Percentiles rank a stretch among this genome's conserved stretches.
Evolutionary conservation across 108 stramenopile genomes (phyloP).

Genomic region (Poteriospumella lacustris): DNA sequence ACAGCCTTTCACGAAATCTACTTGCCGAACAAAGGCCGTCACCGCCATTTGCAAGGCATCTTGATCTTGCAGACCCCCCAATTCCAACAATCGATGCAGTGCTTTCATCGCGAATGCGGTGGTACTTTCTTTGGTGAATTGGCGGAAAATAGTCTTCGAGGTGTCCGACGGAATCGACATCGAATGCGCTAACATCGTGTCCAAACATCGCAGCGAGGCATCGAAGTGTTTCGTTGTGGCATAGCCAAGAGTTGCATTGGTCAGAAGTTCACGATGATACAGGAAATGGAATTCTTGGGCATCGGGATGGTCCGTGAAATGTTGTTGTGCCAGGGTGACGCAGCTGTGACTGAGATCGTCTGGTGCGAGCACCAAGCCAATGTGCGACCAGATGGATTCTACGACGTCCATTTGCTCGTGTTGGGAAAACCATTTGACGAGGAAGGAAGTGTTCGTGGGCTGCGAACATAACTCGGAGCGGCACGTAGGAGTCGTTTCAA

Average conservation of each 20-base stretch:
- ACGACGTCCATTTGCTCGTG: too few species aligned
- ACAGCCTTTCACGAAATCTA: constrained; percentile 66
- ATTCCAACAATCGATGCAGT: background rate
- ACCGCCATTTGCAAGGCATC: constrained; percentile 37
- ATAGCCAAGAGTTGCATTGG: background rate
- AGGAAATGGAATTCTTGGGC: too few species aligned
- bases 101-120: background rate
- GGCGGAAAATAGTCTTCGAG: background rate
- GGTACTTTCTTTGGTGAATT: background rate
- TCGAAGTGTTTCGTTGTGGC: background rate
- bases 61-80: constrained; percentile 2
- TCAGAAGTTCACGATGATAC: too few species aligned
- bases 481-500: too few species aligned
- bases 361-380: too few species aligned
- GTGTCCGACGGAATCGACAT: background rate
- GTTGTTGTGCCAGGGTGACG: too few species aligned
- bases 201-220: background rate
- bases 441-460: too few species aligned
- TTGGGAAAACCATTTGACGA: too few species aligned
- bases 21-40: constrained; percentile 37
- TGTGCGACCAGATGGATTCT: too few species aligned
- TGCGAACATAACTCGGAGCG: too few species aligned
- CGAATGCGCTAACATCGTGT: background rate
- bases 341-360: too few species aligned
- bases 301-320: too few species aligned